Evolutionary conservation across 257 asterid genomes (phyloP).

Genomic region (Ballota nigra): DNA sequence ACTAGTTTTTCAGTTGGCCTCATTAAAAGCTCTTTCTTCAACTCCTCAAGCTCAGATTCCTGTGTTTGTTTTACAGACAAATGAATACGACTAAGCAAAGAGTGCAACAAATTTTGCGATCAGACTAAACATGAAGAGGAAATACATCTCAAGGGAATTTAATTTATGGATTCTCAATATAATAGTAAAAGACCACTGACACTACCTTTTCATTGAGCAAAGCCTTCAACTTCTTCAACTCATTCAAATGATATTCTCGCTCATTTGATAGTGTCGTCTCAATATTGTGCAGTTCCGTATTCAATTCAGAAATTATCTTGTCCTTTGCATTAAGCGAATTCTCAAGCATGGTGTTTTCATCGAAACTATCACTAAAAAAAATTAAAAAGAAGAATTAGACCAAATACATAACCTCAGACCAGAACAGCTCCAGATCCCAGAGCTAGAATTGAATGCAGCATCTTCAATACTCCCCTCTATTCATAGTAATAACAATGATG

Average conservation of each 20-base stretch:
- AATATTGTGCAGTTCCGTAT: constrained; percentile 84
- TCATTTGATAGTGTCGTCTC: constrained; percentile 83
- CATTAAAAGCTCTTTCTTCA: constrained; percentile 79
- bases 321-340: constrained; percentile 89
- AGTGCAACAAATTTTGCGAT: background rate
- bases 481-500: constrained; percentile 1
- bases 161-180: constrained; percentile 10
- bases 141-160: background rate
- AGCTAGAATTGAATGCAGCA: constrained; percentile 13
- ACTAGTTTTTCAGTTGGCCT: constrained; percentile 90
- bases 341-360: constrained; percentile 75
- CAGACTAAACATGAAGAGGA: constrained; percentile 20
- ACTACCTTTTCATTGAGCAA: constrained; percentile 79
- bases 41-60: constrained; percentile 75
- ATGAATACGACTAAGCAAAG: constrained; percentile 12
- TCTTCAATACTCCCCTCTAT: background rate
- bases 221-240: constrained; percentile 81
- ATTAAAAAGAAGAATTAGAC: constrained; percentile 6
- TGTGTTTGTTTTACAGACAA: constrained; percentile 29
- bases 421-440: constrained; percentile 8
- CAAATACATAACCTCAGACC: background rate
- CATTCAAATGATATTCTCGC: constrained; percentile 73
- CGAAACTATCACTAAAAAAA: constrained; percentile 69
- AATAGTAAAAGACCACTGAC: background rate
- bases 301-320: constrained; percentile 86